phyloP scores from a whole-genome alignment of 179 eudicot genomes.

The Beta lomatogona region DNA sequence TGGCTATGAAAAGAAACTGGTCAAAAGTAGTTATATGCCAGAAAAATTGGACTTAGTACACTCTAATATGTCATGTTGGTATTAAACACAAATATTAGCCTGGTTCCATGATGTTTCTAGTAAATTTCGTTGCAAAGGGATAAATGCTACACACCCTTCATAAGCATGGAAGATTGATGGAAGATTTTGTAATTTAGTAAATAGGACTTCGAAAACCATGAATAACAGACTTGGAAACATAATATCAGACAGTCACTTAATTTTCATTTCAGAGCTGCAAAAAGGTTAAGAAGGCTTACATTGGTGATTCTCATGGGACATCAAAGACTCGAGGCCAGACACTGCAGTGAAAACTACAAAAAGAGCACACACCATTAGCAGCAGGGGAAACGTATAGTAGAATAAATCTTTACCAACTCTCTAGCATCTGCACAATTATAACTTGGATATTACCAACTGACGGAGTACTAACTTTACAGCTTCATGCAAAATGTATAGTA shows the following conservation, averaged over 20 bases:
- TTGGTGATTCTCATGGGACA: constrained; percentile 76
- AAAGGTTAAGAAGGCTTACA: constrained; percentile 50
- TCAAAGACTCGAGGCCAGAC: constrained; percentile 83
- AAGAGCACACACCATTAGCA: constrained; percentile 24
- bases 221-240: not conserved
- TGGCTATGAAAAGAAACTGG: not conserved
- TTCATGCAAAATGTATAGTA: too few relatives aligned
- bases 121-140: not conserved
- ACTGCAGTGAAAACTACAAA: constrained; percentile 79
- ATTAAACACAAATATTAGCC: not conserved
- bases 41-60: not conserved
- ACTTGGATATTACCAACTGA: too few relatives aligned
- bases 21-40: not conserved
- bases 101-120: not conserved
- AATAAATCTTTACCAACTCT: too few relatives aligned
- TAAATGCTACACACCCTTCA: not conserved
- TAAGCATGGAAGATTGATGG: not conserved
- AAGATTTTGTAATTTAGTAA: not conserved
- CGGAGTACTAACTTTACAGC: too few relatives aligned
- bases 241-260: not conserved
- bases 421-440: too few relatives aligned
- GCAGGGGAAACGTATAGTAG: not conserved
- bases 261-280: not conserved
- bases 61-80: not conserved
- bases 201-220: not conserved